Evolutionary conservation across 352 stramenopile genomes (phyloP).

Genomic region (Blastocystis hominis): DNA sequence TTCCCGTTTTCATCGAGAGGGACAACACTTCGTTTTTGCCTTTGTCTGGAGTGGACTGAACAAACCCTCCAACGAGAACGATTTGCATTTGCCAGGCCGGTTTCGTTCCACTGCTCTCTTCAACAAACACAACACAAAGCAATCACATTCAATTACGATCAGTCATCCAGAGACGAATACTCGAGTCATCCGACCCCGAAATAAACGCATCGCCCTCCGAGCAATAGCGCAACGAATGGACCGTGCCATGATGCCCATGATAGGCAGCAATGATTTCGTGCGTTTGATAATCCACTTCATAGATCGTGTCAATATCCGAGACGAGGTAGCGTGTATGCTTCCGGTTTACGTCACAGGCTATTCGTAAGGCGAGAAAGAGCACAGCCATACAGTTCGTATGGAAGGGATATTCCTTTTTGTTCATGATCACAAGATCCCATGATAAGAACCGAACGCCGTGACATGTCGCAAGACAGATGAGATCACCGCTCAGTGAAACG

Average conservation of each 20-base stretch:
- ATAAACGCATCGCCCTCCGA: slow-evolving; percentile 71
- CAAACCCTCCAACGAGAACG: background rate
- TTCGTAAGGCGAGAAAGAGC: slow-evolving; percentile 67
- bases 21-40: background rate
- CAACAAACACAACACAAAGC: background rate
- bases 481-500: background rate
- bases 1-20: background rate
- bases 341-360: slow-evolving; percentile 69
- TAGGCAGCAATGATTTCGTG: slow-evolving; percentile 68
- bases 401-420: slow-evolving; percentile 47
- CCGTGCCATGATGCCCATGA: slow-evolving; percentile 74
- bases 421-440: slow-evolving; percentile 60
- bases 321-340: slow-evolving; percentile 73
- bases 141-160: background rate
- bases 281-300: slow-evolving; percentile 67
- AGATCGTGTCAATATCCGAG: slow-evolving; percentile 75
- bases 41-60: background rate
- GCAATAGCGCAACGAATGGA: slow-evolving; percentile 74
- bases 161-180: slow-evolving; percentile 72
- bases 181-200: slow-evolving; percentile 75
- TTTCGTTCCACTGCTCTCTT: background rate
- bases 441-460: slow-evolving; percentile 64
- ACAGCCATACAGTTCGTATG: slow-evolving; percentile 72
- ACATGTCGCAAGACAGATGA: background rate
- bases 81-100: no score